Evolutionary conservation across 768 basidiomycete genomes (phyloP).

Genomic region (Suillus cothurnatus): DNA sequence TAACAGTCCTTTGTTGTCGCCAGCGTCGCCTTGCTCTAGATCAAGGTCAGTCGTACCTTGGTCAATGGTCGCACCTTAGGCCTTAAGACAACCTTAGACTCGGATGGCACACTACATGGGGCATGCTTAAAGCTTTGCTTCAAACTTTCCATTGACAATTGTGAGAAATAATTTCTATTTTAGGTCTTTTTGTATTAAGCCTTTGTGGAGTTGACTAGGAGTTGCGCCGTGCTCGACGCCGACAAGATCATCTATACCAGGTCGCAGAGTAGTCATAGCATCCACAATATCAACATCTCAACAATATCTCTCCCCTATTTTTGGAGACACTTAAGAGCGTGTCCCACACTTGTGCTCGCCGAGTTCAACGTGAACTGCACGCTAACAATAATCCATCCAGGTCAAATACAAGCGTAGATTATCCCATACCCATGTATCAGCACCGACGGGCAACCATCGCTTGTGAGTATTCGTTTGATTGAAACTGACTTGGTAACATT

Average conservation of each 20-base stretch:
- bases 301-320: conserved; percentile 13
- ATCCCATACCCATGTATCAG: conserved; percentile 50
- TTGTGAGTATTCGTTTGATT: conserved; percentile 57
- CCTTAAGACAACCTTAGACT: neutral
- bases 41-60: neutral
- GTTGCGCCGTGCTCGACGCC: conserved; percentile 23
- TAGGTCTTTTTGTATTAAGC: neutral
- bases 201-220: neutral
- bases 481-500: conserved; percentile 38
- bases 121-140: neutral
- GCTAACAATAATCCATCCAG: conserved; percentile 74
- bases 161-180: neutral
- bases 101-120: neutral
- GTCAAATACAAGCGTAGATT: neutral
- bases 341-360: conserved; percentile 37
- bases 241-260: conserved; percentile 16
- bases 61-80: neutral
- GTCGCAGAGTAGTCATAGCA: conserved; percentile 24
- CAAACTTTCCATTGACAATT: neutral
- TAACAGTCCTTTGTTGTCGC: neutral
- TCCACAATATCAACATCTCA: conserved; percentile 17
- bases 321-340: conserved; percentile 11
- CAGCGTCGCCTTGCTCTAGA: neutral
- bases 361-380: conserved; percentile 48
- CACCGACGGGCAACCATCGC: conserved; percentile 74